Evolutionary conservation across 257 asterid genomes (phyloP).

Genomic region (Ajuga chamaepitys): DNA sequence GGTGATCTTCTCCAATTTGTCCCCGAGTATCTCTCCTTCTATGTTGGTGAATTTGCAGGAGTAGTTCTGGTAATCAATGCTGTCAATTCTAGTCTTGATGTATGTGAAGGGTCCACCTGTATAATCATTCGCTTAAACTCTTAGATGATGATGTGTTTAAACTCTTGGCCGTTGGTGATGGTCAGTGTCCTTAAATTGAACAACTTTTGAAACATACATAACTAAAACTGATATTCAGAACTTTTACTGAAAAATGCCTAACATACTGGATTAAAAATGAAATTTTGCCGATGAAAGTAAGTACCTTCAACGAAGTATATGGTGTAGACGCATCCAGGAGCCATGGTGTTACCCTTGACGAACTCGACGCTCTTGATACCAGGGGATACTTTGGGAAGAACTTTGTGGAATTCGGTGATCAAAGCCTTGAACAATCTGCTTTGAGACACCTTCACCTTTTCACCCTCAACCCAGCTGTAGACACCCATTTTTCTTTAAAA

Average conservation of each 20-base stretch:
- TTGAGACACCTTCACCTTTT: slow-evolving; percentile 18
- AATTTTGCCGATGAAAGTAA: too few species aligned
- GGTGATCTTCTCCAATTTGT: slow-evolving; percentile 20
- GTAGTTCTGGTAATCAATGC: slow-evolving; percentile 15
- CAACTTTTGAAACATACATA: too few species aligned
- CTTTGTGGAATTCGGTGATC: background rate
- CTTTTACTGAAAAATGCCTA: too few species aligned
- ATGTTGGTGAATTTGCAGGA: slow-evolving; percentile 15
- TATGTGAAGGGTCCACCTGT: slow-evolving; percentile 12
- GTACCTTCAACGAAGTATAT: slow-evolving; percentile 19
- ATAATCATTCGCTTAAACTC: background rate
- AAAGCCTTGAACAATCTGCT: slow-evolving; percentile 25
- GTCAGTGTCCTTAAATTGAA: too few species aligned
- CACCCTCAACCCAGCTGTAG: slow-evolving; percentile 9
- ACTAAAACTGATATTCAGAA: too few species aligned
- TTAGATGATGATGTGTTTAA: too few species aligned
- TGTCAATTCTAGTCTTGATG: slow-evolving; percentile 18
- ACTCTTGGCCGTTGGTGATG: too few species aligned
- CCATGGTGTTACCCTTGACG: background rate
- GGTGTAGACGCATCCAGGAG: slow-evolving; percentile 13
- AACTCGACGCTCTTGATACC: slow-evolving; percentile 22
- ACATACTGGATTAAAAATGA: too few species aligned
- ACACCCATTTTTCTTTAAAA: slow-evolving; percentile 11
- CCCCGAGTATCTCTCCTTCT: slow-evolving; percentile 24
- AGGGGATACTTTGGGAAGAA: slow-evolving; percentile 7